These are phyloP conservation scores for Fusarium humuli DNA, from an alignment of 2,329 filamentous ascomycete genomes.

Conservation along the genomic window DNA sequence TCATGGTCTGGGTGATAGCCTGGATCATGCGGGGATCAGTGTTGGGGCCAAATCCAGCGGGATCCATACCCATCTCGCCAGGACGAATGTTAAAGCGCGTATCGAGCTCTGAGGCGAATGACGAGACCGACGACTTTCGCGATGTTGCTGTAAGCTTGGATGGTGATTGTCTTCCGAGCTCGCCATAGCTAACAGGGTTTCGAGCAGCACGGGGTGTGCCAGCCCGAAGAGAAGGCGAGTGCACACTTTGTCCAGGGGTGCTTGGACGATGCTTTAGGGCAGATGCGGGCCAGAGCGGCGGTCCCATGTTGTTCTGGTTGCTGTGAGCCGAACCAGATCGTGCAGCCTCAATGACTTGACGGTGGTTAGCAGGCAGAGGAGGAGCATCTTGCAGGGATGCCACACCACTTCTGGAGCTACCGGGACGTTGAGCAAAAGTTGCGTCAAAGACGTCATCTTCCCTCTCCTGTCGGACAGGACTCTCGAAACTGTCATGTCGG, in stretches of 20 bases:
- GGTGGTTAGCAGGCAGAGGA: conserved; percentile 85
- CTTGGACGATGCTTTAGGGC: conserved; percentile 69
- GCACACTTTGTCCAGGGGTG: conserved; percentile 67
- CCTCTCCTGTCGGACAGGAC: conserved; percentile 55
- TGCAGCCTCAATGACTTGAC: conserved; percentile 84
- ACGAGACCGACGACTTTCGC: conserved; percentile 86
- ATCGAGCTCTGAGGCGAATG: conserved; percentile 94
- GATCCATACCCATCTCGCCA: conserved; percentile 64
- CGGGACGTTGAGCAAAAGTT: conserved; percentile 66
- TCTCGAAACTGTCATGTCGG: conserved; percentile 63
- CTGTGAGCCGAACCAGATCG: conserved; percentile 67
- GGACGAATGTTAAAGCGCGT: conserved; percentile 83
- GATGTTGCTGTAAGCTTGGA: conserved; percentile 51
- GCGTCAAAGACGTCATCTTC: conserved; percentile 57
- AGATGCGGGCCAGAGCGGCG: conserved; percentile 85
- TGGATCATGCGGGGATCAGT: conserved; percentile 99
- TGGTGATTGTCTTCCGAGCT: conserved; percentile 62
- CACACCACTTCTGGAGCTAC: conserved; percentile 77
- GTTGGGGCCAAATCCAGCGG: conserved; percentile 72
- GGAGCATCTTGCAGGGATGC: conserved; percentile 63
- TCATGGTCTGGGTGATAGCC: conserved; percentile 99
- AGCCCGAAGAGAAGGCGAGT: conserved; percentile 53
- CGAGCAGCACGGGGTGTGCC: conserved; percentile 65
- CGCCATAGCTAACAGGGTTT: conserved; percentile 60
- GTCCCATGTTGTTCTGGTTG: conserved; percentile 75